phyloP scores from a whole-genome alignment of 441 rosid species.

The Raphanus hybrid region DNA sequence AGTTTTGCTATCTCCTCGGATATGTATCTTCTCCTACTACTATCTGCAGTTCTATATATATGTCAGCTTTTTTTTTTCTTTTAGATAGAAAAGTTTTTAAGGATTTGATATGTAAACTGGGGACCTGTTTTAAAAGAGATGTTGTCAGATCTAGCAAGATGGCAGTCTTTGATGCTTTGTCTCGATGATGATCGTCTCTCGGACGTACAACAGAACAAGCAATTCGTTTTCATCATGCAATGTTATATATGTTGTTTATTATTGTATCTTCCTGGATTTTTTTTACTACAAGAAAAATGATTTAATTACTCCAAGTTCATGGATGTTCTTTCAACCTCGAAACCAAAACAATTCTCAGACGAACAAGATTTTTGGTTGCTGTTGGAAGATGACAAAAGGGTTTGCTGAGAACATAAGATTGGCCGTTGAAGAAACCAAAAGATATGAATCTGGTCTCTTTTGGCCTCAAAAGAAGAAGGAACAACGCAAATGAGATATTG shows the following conservation, averaged over 20 bases:
- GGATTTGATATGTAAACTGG: constrained; percentile 6
- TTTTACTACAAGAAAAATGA: constrained; percentile 35
- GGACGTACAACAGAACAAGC: constrained; percentile 68
- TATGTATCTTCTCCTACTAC: constrained; percentile 77
- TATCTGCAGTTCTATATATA: constrained; percentile 50
- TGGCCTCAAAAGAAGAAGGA: constrained; percentile 37
- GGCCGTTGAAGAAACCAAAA: constrained; percentile 45
- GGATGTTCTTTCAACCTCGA: constrained; percentile 41
- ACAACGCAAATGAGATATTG: constrained; percentile 23
- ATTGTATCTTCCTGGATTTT: constrained; percentile 32
- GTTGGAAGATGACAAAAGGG: constrained; percentile 27
- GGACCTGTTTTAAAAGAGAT: constrained; percentile 81
- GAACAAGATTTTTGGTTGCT: background rate
- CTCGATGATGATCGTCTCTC: constrained; percentile 54
- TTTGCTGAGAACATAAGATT: constrained; percentile 21
- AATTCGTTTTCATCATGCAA: constrained; percentile 50
- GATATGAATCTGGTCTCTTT: constrained; percentile 44
- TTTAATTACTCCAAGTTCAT: constrained; percentile 36
- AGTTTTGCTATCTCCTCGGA: constrained; percentile 63
- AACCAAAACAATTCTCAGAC: constrained; percentile 34
- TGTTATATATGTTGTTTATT: constrained; percentile 3
- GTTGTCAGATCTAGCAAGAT: constrained; percentile 62
- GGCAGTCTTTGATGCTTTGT: constrained; percentile 60
- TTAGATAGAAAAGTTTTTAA: constrained; percentile 11
- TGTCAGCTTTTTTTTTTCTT: background rate